Conservation (phyloP, 2,329 filamentous ascomycete genomes). For the Pseudogymnoascus sp. region DNA sequence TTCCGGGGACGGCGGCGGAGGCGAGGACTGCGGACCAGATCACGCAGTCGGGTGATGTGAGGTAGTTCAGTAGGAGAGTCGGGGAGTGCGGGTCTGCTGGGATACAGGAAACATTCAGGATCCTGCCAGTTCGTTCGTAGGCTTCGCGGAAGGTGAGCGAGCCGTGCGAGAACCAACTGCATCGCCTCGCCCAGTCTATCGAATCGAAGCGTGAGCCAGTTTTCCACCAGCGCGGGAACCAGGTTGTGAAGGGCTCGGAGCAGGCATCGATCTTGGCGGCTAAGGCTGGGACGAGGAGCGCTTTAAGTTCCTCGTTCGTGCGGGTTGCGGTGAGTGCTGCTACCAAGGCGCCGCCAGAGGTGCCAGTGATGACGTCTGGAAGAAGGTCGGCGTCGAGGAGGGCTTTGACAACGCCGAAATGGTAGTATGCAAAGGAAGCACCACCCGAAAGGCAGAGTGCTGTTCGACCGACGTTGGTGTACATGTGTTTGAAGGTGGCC, state of each 20-base stretch:
- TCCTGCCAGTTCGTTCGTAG: slow-evolving; percentile 85
- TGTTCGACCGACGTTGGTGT: slow-evolving; percentile 86
- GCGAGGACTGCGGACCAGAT: slow-evolving; percentile 97
- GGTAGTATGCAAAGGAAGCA: slow-evolving; percentile 92
- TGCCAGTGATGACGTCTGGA: slow-evolving; percentile 92
- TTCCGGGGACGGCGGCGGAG: slow-evolving; percentile 90
- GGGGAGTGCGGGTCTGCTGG: slow-evolving; percentile 89
- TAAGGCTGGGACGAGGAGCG: slow-evolving; percentile 79
- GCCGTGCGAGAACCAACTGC: slow-evolving; percentile 83
- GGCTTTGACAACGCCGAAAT: slow-evolving; percentile 87
- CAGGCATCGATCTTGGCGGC: slow-evolving; percentile 79
- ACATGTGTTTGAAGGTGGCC: slow-evolving; percentile 75
- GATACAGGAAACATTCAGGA: slow-evolving; percentile 92
- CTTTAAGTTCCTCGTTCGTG: slow-evolving; percentile 83
- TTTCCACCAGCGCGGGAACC: slow-evolving; percentile 79
- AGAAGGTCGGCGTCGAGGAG: slow-evolving; percentile 78
- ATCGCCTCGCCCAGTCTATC: slow-evolving; percentile 78
- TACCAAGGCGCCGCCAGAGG: slow-evolving; percentile 85
- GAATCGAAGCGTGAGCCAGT: slow-evolving; percentile 93
- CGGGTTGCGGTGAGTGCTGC: slow-evolving; percentile 81
- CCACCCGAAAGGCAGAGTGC: slow-evolving; percentile 90
- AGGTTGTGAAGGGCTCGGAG: slow-evolving; percentile 66
- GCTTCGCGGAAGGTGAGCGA: slow-evolving; percentile 93
- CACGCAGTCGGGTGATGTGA: slow-evolving; percentile 92
- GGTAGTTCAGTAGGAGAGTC: slow-evolving; percentile 87